A percentile compares a stretch with the other conserved stretches of the same genome.
These are phyloP conservation scores for Cyclotella kingstonii DNA, from an alignment of 108 stramenopile genomes.

Conservation along the genomic window DNA sequence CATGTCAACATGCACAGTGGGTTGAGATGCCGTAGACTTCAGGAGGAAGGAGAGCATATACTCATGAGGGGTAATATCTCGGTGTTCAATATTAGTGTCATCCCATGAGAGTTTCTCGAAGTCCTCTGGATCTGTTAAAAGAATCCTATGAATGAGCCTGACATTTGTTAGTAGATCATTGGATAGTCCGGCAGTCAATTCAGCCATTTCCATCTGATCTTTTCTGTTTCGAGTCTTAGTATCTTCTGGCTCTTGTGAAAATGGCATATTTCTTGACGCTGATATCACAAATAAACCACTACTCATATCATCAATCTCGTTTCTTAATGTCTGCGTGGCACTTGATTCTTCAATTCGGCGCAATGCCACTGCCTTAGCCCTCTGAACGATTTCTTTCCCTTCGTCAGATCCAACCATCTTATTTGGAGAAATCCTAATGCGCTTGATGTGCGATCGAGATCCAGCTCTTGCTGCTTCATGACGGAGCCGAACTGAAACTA, in stretches of 20 bases:
- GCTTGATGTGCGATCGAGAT: conserved; percentile 32
- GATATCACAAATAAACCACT: neutral
- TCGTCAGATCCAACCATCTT: conserved; percentile 34
- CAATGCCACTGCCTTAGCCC: conserved; percentile 23
- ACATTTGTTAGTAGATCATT: conserved; percentile 13
- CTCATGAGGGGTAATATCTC: conserved; percentile 18
- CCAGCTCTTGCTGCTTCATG: conserved; percentile 25
- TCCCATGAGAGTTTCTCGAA: conserved; percentile 46
- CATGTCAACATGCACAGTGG: neutral
- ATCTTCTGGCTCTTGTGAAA: neutral
- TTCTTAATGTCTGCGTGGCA: conserved; percentile 10
- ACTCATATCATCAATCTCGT: conserved; percentile 35
- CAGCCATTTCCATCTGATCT: neutral
- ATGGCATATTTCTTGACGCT: neutral
- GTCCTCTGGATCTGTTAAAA: conserved; percentile 40
- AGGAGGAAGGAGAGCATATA: conserved; percentile 21
- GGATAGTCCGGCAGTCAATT: conserved; percentile 5
- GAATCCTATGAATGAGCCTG: conserved; percentile 27
- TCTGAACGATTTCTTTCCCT: conserved; percentile 30
- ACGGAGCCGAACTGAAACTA: conserved; percentile 25
- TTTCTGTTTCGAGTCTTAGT: neutral
- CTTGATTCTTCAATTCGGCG: conserved; percentile 14
- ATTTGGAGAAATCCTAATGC: conserved; percentile 29
- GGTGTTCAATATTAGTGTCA: conserved; percentile 7
- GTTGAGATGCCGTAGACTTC: neutral